Evolutionary conservation across 495 filamentous ascomycete species (phyloP).

Genomic region (Podospora comata): DNA sequence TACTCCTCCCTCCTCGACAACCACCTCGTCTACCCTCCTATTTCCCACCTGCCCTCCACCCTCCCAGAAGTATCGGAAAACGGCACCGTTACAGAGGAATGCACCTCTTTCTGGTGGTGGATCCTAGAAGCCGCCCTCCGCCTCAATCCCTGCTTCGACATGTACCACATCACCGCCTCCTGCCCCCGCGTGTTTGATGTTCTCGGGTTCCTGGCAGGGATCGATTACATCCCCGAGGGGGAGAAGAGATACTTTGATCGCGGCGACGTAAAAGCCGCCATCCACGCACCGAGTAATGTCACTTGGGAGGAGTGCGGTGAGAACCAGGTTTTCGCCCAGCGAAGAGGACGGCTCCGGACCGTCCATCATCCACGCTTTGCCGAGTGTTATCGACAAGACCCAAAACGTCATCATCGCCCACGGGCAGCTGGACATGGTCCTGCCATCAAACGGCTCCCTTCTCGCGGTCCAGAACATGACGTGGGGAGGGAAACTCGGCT

Average conservation of each 20-base stretch:
- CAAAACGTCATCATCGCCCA: slow-evolving; percentile 68
- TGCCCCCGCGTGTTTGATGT: slow-evolving; percentile 72
- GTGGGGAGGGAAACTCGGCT: slow-evolving; percentile 70
- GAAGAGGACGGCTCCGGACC: slow-evolving; percentile 47
- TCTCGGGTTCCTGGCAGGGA: slow-evolving; percentile 57
- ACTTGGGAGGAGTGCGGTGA: slow-evolving; percentile 59
- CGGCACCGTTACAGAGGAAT: slow-evolving; percentile 25
- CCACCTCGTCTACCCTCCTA: slow-evolving; percentile 67
- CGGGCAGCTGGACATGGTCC: slow-evolving; percentile 55
- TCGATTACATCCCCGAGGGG: slow-evolving; percentile 50
- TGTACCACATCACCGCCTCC: slow-evolving; percentile 70
- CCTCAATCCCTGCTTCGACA: slow-evolving; percentile 78
- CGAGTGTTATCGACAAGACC: slow-evolving; percentile 67
- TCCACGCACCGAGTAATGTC: slow-evolving; percentile 59
- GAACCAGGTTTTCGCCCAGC: slow-evolving; percentile 53
- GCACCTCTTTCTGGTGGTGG: slow-evolving; percentile 21
- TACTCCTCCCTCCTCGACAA: slow-evolving; percentile 59
- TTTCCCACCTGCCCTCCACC: slow-evolving; percentile 51
- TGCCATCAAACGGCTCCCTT: slow-evolving; percentile 65
- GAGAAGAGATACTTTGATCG: slow-evolving; percentile 73
- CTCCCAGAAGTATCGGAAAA: slow-evolving; percentile 23
- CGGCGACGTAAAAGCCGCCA: slow-evolving; percentile 68
- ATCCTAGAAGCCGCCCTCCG: slow-evolving; percentile 33
- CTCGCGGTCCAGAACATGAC: slow-evolving; percentile 82
- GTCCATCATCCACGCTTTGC: slow-evolving; percentile 52